Percentiles rank a stretch among this genome's conserved stretches.
These are phyloP conservation scores for Pyrus hybrid DNA, from an alignment of 331 rosid species.

Conservation along the genomic window DNA sequence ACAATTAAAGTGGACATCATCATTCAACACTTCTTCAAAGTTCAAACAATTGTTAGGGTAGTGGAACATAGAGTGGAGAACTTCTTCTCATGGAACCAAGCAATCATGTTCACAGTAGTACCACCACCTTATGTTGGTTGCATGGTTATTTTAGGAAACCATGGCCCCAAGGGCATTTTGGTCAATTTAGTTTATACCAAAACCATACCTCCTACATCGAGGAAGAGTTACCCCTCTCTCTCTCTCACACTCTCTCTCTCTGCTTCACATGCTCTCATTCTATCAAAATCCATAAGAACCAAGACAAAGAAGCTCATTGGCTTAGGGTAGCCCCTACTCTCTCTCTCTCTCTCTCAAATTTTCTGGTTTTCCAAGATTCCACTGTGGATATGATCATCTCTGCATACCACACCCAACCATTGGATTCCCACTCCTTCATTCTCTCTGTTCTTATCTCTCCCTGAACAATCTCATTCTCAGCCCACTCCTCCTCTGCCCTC, in stretches of 20 bases:
- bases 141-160: background rate
- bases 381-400: slow-evolving; percentile 25
- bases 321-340: slow-evolving; percentile 1
- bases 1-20: slow-evolving; percentile 2
- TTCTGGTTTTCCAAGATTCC: slow-evolving; percentile 27
- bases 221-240: slow-evolving; percentile 16
- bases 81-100: slow-evolving; percentile 20
- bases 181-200: slow-evolving; percentile 18
- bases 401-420: slow-evolving; percentile 33
- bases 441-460: slow-evolving; percentile 2
- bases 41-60: background rate
- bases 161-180: slow-evolving; percentile 31
- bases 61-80: slow-evolving; percentile 9
- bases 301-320: slow-evolving; percentile 41
- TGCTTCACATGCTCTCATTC: slow-evolving; percentile 46
- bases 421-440: slow-evolving; percentile 28
- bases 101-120: slow-evolving; percentile 49
- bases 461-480: slow-evolving; percentile 2
- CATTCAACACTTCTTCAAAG: slow-evolving; percentile 7
- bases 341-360: slow-evolving; percentile 7
- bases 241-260: background rate
- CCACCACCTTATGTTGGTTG: slow-evolving; percentile 31
- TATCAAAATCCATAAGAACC: slow-evolving; percentile 30
- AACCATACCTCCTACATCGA: background rate
- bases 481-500: slow-evolving; percentile 15